phyloP scores from a whole-genome alignment of 2,329 filamentous ascomycete species.

The Xylaria sp. region DNA sequence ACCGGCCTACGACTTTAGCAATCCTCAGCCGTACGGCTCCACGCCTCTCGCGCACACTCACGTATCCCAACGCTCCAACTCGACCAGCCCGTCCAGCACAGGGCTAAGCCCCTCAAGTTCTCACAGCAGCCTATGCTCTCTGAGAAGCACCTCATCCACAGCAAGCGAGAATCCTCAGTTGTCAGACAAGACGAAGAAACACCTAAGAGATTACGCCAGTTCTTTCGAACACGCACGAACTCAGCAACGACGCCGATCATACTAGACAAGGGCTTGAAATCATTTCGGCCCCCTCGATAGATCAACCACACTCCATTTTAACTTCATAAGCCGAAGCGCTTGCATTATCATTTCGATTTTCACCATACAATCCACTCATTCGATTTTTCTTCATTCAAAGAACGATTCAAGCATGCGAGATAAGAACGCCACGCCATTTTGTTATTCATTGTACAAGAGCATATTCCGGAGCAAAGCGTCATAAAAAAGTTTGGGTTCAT shows the following conservation, averaged over 20 bases:
- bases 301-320: slow-evolving; percentile 41
- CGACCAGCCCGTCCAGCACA: slow-evolving; percentile 53
- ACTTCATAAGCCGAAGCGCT: slow-evolving; percentile 43
- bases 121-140: slow-evolving; percentile 84
- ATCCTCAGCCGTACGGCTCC: slow-evolving; percentile 67
- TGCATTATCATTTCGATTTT: slow-evolving; percentile 36
- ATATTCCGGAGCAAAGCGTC: slow-evolving; percentile 64
- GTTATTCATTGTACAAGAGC: slow-evolving; percentile 59
- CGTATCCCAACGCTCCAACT: slow-evolving; percentile 50
- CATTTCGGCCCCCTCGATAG: slow-evolving; percentile 34
- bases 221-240: slow-evolving; percentile 85
- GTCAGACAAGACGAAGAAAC: slow-evolving; percentile 80
- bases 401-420: slow-evolving; percentile 45
- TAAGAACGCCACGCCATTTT: slow-evolving; percentile 45
- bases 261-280: slow-evolving; percentile 52
- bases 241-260: slow-evolving; percentile 65
- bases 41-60: slow-evolving; percentile 60
- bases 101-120: slow-evolving; percentile 78
- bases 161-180: slow-evolving; percentile 66
- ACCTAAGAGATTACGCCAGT: slow-evolving; percentile 86
- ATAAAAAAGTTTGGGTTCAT: slow-evolving; percentile 55
- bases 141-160: slow-evolving; percentile 70
- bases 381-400: slow-evolving; percentile 44
- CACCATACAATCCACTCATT: slow-evolving; percentile 45
- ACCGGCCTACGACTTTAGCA: slow-evolving; percentile 79